These are phyloP conservation scores for Penicillium dipodomyicola DNA, from an alignment of 495 filamentous ascomycete genomes.

Conservation along the genomic window DNA sequence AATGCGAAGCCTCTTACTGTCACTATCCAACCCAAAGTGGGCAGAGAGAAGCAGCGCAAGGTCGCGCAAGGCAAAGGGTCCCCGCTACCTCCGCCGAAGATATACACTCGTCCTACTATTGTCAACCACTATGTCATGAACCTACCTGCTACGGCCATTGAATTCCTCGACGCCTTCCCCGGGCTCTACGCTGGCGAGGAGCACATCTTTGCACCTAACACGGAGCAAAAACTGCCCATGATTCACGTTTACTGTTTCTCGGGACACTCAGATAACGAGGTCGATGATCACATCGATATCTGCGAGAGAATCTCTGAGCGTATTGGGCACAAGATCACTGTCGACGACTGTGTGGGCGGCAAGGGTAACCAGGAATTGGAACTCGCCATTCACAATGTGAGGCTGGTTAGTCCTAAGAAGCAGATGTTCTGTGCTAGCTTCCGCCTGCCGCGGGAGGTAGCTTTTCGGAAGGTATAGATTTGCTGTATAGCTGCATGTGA, in stretches of 20 bases:
- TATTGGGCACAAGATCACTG: slow-evolving; percentile 58
- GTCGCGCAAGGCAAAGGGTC: slow-evolving; percentile 17
- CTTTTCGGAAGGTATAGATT: slow-evolving; percentile 52
- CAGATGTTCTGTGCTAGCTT: slow-evolving; percentile 96
- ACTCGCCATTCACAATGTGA: slow-evolving; percentile 69
- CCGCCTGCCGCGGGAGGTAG: slow-evolving; percentile 75
- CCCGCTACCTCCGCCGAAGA: slow-evolving; percentile 38
- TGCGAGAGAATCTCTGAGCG: slow-evolving; percentile 64
- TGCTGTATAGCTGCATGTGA: slow-evolving; percentile 14
- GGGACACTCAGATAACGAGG: slow-evolving; percentile 68
- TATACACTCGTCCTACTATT: slow-evolving; percentile 57
- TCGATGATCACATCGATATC: slow-evolving; percentile 58
- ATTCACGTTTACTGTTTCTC: slow-evolving; percentile 92
- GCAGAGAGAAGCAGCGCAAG: slow-evolving; percentile 27
- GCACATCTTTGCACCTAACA: slow-evolving; percentile 60
- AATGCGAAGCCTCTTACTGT: slow-evolving; percentile 45
- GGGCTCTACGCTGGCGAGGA: slow-evolving; percentile 74
- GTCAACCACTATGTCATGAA: slow-evolving; percentile 97
- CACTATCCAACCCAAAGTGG: slow-evolving; percentile 38
- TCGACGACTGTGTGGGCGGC: slow-evolving; percentile 51
- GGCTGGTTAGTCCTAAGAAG: slow-evolving; percentile 90
- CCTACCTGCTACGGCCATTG: slow-evolving; percentile 81
- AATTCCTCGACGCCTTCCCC: slow-evolving; percentile 80
- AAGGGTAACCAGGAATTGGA: slow-evolving; percentile 48
- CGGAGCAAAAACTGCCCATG: slow-evolving; percentile 63